Percentiles rank a stretch among this genome's conserved stretches.
Evolutionary conservation across 768 basidiomycete genomes (phyloP).

Genomic region (Phylloporus sp.): DNA sequence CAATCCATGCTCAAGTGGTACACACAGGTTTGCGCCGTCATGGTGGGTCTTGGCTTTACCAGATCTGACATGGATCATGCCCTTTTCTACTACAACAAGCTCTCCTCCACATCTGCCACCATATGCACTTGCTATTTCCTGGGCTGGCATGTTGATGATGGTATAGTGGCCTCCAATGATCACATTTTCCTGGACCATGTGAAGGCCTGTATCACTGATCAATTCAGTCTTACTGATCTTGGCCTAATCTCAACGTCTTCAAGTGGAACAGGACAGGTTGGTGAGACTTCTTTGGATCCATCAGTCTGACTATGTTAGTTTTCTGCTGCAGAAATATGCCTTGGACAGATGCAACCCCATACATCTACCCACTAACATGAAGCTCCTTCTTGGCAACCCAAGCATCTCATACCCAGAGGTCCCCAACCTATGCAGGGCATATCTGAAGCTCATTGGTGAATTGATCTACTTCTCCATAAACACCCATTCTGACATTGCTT

Average conservation of each 20-base stretch:
- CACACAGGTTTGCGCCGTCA: neutral
- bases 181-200: neutral
- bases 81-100: neutral
- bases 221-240: neutral
- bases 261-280: neutral
- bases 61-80: neutral
- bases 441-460: conserved; percentile 10
- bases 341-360: neutral
- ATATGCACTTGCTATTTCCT: neutral
- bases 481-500: too few species aligned
- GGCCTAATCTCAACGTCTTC: neutral
- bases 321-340: neutral
- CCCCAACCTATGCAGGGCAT: neutral
- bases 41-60: neutral
- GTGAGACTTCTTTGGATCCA: neutral
- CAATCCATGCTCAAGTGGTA: neutral
- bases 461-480: conserved; percentile 26
- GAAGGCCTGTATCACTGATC: neutral
- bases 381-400: neutral
- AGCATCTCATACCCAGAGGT: neutral
- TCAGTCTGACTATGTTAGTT: neutral
- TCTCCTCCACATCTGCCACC: neutral
- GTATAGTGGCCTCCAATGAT: neutral
- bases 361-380: neutral
- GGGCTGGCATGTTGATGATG: neutral